Evolutionary conservation across 495 filamentous ascomycete genomes (phyloP), one percentile per base, ranked within the genome.

Genomic region (Pyronema domesticum): DNA sequence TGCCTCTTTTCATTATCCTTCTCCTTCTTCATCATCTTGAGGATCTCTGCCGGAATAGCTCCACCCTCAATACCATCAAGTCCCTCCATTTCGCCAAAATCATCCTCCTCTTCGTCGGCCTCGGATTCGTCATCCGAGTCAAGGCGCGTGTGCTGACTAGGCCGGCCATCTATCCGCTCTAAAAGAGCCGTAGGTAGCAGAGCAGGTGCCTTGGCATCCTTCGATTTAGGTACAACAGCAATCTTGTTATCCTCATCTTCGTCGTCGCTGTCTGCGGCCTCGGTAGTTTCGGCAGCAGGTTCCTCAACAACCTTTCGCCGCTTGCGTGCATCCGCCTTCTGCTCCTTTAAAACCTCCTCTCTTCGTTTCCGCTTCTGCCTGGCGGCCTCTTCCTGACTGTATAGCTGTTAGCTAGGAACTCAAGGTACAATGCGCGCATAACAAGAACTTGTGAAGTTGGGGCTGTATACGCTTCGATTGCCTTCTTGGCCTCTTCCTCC

Each of bases 281-380:
- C 51, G 10, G 37, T 15, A 17, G 15, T 9, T 10, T 55, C 45
- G 10, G 37, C 18, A 17, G 52, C 19, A 50, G 60, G 48, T 51
- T 48, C 42, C 47, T 30, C 23, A 30, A 30, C 23, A 30, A 55
- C 15, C 44, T 52, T 34, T 53, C 57, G 42, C 23, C 51, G 57
- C 30, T 61, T 61, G 35, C 58, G 57, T 6, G 52, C 61, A 30
- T 55, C 36, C 11, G 58, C 55, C 35, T 57, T 48, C 34, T 65
- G 63, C 37, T 59, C 56, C 52, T 65, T 65, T 6, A 65, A 44
- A 15, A 58, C 48, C 18, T 53, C 50, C 19, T 61, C 59, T 15
- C 54, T 47, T 6, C 53, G 51, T 35, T 65, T 65, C 30, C 63
- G 59, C 51, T 62, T 65, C 30, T 62, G 57, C 19, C 55, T 47